Conservation (phyloP, 768 basidiomycete species). For the Russula olivacea region DNA sequence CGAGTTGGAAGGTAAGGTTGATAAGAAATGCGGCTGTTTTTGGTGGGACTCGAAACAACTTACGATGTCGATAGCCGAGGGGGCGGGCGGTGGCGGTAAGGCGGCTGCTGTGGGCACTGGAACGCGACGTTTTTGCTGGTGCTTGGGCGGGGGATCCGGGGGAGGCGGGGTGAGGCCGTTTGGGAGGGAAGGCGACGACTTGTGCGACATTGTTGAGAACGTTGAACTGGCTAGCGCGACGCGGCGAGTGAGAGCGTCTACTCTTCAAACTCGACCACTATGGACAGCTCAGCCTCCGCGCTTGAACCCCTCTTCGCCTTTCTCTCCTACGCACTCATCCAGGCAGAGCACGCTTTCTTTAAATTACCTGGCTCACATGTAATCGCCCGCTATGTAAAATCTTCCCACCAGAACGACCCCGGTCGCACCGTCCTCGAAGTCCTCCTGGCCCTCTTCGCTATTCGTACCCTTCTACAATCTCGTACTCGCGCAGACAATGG, state of each 20-base stretch:
- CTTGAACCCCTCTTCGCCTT: constrained; percentile 57
- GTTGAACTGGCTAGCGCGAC: constrained; percentile 10
- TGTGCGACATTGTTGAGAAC: constrained; percentile 27
- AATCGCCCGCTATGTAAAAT: constrained; percentile 85
- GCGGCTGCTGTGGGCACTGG: constrained; percentile 34
- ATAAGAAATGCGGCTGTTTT: constrained; percentile 16
- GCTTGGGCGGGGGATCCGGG: constrained; percentile 20
- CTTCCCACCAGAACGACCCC: constrained; percentile 94
- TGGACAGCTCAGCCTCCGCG: constrained; percentile 36
- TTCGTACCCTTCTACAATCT: constrained; percentile 85
- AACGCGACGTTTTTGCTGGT: constrained; percentile 35
- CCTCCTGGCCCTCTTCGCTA: constrained; percentile 79
- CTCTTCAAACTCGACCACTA: constrained; percentile 25
- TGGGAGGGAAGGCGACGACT: constrained; percentile 26
- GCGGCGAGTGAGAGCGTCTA: not conserved
- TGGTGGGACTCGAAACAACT: constrained; percentile 9
- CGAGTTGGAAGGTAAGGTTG: not conserved
- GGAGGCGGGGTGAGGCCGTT: constrained; percentile 27
- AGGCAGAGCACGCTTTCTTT: constrained; percentile 61
- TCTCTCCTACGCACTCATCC: constrained; percentile 54
- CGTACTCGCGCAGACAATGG: constrained; percentile 80
- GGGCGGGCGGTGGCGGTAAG: constrained; percentile 35
- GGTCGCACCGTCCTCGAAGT: constrained; percentile 87
- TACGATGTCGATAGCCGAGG: constrained; percentile 40
- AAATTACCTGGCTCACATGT: constrained; percentile 78